phyloP scores from a whole-genome alignment of 257 asterid genomes.

The Schizonepeta tenuifolia region DNA sequence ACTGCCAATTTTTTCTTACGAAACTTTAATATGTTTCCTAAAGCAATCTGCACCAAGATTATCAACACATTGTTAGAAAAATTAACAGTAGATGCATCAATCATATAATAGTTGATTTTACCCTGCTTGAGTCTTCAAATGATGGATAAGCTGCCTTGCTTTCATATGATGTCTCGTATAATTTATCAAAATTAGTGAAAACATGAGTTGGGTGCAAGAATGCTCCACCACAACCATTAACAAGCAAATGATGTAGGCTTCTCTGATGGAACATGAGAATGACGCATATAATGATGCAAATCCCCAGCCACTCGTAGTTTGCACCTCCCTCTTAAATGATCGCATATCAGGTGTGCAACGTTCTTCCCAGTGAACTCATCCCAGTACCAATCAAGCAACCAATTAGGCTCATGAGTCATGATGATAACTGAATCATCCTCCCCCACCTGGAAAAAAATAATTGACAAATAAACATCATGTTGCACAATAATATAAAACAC shows the following conservation, averaged over 20 bases:
- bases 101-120: conserved; percentile 34
- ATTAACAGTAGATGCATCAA: conserved; percentile 15
- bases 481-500: background rate
- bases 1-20: conserved; percentile 99
- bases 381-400: conserved; percentile 99
- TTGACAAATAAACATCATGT: background rate
- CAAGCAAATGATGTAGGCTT: conserved; percentile 87
- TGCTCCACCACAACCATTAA: conserved; percentile 99
- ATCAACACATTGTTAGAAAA: conserved; percentile 20
- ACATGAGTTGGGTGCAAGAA: conserved; percentile 99
- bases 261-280: conserved; percentile 76
- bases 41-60: conserved; percentile 77
- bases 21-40: conserved; percentile 95
- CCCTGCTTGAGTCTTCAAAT: conserved; percentile 98
- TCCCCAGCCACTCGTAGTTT: conserved; percentile 95
- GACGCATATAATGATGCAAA: conserved; percentile 98
- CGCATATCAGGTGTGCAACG: conserved; percentile 72
- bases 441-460: conserved; percentile 59
- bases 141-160: conserved; percentile 93
- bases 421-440: conserved; percentile 85
- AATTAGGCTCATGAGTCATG: conserved; percentile 96
- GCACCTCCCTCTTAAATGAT: conserved; percentile 86
- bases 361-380: conserved; percentile 77
- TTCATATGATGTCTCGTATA: conserved; percentile 68
- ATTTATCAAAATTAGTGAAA: conserved; percentile 67